Evolutionary conservation across 768 basidiomycete genomes (phyloP).

Genomic region (Fomitopsis serialis): DNA sequence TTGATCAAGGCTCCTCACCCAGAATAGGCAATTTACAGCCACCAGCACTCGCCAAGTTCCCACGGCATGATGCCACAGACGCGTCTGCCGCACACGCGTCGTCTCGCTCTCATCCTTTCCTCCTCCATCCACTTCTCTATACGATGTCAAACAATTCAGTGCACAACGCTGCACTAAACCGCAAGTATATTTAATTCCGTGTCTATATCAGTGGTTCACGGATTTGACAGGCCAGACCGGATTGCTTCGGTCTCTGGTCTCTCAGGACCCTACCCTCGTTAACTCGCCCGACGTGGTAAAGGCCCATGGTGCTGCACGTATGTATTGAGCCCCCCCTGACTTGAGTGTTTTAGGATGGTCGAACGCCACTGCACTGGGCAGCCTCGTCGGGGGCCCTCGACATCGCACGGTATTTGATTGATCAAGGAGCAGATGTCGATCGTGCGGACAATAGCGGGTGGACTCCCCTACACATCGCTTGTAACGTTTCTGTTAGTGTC

Average conservation of each 20-base stretch:
- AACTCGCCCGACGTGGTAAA: conserved; percentile 61
- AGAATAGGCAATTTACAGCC: background rate
- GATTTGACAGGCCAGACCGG: conserved; percentile 56
- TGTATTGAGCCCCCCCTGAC: background rate
- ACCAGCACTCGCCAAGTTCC: background rate
- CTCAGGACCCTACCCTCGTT: conserved; percentile 56
- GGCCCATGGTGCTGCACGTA: background rate
- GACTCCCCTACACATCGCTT: conserved; percentile 78
- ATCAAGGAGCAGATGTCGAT: conserved; percentile 65
- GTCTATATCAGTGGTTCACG: background rate
- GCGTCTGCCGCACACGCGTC: background rate
- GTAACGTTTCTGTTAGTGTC: conserved; percentile 27
- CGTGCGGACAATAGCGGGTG: conserved; percentile 63
- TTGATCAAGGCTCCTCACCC: background rate
- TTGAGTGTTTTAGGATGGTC: conserved; percentile 50
- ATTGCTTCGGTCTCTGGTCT: conserved; percentile 59
- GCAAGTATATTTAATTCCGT: conserved; percentile 26
- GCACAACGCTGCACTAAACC: conserved; percentile 70
- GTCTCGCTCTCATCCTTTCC: background rate
- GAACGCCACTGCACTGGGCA: conserved; percentile 86
- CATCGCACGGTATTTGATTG: conserved; percentile 61
- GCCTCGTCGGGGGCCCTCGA: conserved; percentile 69
- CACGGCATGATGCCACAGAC: conserved; percentile 1
- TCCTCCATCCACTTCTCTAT: background rate
- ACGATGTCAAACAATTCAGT: conserved; percentile 1